Evolutionary conservation across 352 stramenopile genomes (phyloP), one percentile per base, ranked within the genome.

Genomic region (Phytophthora agathidicida): DNA sequence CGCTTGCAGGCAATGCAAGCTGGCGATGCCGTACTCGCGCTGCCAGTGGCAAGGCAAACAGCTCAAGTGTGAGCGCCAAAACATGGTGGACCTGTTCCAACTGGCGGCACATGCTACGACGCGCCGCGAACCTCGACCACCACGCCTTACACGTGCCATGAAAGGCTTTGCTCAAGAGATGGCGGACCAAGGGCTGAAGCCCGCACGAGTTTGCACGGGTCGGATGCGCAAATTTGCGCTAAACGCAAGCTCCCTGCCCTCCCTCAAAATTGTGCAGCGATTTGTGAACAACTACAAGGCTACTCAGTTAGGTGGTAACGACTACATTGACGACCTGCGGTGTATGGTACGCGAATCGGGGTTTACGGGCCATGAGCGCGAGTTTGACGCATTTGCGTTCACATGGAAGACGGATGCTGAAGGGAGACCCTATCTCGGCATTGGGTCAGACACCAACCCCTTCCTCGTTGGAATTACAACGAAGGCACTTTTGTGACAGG

Each of bases 161-260:
- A 46, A 56, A 16, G 26, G n/a, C n/a, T n/a, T n/a, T n/a, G n/a
- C n/a, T 16, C 8, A 43, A 35, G 47, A 56, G 35, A 24, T 56
- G 17, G 47, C 14, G 10, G 26, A 56, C 23, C 22, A 56, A 37
- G 23, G 36, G 7, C 26, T 46, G 1, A 44, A 46, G n/a, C 33
- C 23, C 3, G 35, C 26, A 30, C 23, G 47, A 31, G 46, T 56
- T 22, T 24, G 47, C 2, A 28, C 14, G 4, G 22, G 33, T 2
- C 24, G 38, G 11, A 24, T 46, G 33, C 47, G n/a, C n/a, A 56
- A 45, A 17, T 47, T 56, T 56, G 14, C 16, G 36, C 24, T 46
- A 14, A 19, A 14, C 10, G 7, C 47, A 8, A 56, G 35, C n/a
- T 43, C 16, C 14, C 8, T 36, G n/a, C 14, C 24, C 23, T 26